phyloP scores from a whole-genome alignment of 345 rosid genomes.

The Aurinia saxatilis region DNA sequence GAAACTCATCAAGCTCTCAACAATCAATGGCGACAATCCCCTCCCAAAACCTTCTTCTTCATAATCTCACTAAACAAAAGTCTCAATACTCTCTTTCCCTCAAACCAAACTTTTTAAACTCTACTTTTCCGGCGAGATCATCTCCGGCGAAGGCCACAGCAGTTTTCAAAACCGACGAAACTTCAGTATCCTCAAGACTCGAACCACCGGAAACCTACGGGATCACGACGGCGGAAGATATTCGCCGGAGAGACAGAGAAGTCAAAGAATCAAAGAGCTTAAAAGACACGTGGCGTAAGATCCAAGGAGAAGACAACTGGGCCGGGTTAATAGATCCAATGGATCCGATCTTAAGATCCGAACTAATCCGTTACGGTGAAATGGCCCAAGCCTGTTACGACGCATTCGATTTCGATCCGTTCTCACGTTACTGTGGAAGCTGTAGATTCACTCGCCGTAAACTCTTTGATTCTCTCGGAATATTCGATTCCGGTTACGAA shows the following conservation, averaged over 20 bases:
- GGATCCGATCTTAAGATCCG: conserved; percentile 56
- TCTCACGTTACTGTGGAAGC: conserved; percentile 57
- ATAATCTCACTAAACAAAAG: not conserved
- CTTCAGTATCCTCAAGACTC: conserved; percentile 20
- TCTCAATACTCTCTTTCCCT: conserved; percentile 4
- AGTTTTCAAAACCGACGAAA: conserved; percentile 20
- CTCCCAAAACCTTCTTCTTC: conserved; percentile 26
- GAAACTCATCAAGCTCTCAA: conserved; percentile 13
- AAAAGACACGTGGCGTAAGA: conserved; percentile 44
- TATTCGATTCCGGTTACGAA: conserved; percentile 41
- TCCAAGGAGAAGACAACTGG: conserved; percentile 70
- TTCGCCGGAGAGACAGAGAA: not conserved
- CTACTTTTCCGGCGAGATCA: conserved; percentile 3
- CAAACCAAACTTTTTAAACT: not conserved
- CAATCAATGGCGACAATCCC: conserved; percentile 39
- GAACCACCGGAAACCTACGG: not conserved
- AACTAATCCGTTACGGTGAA: conserved; percentile 67
- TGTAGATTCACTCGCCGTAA: conserved; percentile 40
- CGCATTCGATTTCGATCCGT: conserved; percentile 63
- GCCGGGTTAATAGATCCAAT: conserved; percentile 55
- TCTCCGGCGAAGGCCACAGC: not conserved
- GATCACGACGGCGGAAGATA: conserved; percentile 15
- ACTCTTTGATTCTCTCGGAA: conserved; percentile 40
- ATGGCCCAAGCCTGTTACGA: conserved; percentile 71
- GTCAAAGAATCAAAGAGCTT: conserved; percentile 19